Evolutionary conservation across 1,284 basidiomycete species (phyloP).

Genomic region (Macrocybe sp.): DNA sequence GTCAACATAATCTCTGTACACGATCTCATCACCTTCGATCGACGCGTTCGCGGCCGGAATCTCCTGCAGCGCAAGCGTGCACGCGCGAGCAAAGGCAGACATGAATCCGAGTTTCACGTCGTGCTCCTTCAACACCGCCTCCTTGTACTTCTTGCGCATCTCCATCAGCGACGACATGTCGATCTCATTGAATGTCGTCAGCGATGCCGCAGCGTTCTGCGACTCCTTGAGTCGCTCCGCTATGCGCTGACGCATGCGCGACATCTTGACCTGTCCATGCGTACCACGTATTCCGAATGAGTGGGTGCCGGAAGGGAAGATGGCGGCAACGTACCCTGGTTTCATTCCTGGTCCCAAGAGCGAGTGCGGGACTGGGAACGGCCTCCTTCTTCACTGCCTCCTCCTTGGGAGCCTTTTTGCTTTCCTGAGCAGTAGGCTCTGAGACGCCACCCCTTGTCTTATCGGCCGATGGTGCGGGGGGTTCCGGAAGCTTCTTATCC

Average conservation of each 20-base stretch:
- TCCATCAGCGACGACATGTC: conserved; percentile 97
- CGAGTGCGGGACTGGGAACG: conserved; percentile 25
- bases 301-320: background rate
- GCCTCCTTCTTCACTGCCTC: conserved; percentile 32
- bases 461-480: conserved; percentile 33
- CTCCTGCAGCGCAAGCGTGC: conserved; percentile 83
- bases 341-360: conserved; percentile 70
- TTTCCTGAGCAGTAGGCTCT: conserved; percentile 4
- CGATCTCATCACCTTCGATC: conserved; percentile 94
- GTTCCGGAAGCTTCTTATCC: conserved; percentile 38
- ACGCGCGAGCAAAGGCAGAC: conserved; percentile 94
- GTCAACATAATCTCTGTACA: conserved; percentile 95
- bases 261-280: conserved; percentile 82
- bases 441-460: conserved; percentile 12
- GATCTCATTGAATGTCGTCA: conserved; percentile 99
- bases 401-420: conserved; percentile 23
- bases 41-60: conserved; percentile 94
- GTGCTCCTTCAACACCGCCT: conserved; percentile 86
- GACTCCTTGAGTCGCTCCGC: conserved; percentile 98
- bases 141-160: conserved; percentile 95
- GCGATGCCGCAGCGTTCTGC: conserved; percentile 93
- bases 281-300: too few species aligned
- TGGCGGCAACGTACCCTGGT: conserved; percentile 60
- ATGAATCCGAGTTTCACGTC: conserved; percentile 99
- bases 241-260: conserved; percentile 94